Percentiles rank a stretch among this genome's conserved stretches.
Conservation (phyloP, 1,284 basidiomycete species). For the Austropuccinia psidii region DNA sequence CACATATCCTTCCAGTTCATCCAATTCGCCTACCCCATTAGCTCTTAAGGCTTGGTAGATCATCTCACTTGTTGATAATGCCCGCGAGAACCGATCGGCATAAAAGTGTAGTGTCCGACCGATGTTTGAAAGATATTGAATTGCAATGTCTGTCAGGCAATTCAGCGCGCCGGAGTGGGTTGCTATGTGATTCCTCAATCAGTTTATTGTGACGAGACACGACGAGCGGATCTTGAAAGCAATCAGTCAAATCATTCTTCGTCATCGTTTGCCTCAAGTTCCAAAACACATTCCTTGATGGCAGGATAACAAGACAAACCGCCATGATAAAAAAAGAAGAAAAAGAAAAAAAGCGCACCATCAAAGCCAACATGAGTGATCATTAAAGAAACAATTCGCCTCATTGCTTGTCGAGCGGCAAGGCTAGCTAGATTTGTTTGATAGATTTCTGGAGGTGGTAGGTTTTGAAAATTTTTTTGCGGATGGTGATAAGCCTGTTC, state of each 20-base stretch:
- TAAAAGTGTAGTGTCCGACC: conserved; percentile 29
- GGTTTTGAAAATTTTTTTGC: not conserved
- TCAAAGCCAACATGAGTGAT: conserved; percentile 33
- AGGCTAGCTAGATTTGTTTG: conserved; percentile 3
- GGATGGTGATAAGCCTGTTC: too few species aligned
- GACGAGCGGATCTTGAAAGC: too few species aligned
- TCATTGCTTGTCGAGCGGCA: conserved; percentile 18
- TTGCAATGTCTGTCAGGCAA: conserved; percentile 25
- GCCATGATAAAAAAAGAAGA: not conserved
- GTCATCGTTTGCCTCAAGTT: not conserved
- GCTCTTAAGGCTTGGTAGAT: conserved; percentile 26
- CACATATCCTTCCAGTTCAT: conserved; percentile 27
- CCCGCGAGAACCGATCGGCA: conserved; percentile 20
- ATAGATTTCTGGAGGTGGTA: conserved; percentile 14
- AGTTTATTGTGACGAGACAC: too few species aligned
- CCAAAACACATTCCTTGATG: too few species aligned
- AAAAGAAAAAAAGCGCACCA: not conserved
- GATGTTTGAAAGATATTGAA: conserved; percentile 32
- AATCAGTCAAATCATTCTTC: too few species aligned
- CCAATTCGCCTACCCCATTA: conserved; percentile 13
- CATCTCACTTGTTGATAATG: conserved; percentile 30
- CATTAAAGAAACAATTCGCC: conserved; percentile 19
- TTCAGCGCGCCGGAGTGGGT: conserved; percentile 14
- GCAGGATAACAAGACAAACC: not conserved
- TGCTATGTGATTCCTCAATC: not conserved